Percentiles rank a stretch among this genome's conserved stretches.
Conservation (phyloP, 768 basidiomycete genomes). For the Collybia nuda region DNA sequence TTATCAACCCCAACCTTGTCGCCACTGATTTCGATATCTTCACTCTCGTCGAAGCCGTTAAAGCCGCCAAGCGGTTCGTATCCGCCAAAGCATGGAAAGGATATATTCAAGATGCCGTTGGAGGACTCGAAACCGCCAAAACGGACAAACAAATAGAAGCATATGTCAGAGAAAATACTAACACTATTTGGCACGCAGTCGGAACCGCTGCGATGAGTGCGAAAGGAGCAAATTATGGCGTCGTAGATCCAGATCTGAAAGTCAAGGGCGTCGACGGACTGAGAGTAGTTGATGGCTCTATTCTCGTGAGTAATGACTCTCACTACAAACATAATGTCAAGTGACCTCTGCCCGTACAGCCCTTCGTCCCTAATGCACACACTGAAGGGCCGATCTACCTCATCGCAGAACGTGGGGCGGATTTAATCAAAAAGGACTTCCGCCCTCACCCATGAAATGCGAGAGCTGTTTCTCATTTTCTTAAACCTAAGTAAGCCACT, state of each 20-base stretch:
- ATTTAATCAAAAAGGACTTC: constrained; percentile 6
- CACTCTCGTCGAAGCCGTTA: constrained; percentile 21
- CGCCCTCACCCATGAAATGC: too few species aligned
- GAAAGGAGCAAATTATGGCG: constrained; percentile 17
- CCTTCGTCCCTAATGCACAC: constrained; percentile 11
- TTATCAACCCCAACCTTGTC: constrained; percentile 45
- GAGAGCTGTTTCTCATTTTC: too few species aligned
- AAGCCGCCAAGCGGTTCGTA: constrained; percentile 20
- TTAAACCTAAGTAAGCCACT: too few species aligned
- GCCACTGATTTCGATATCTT: constrained; percentile 19
- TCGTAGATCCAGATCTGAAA: constrained; percentile 26
- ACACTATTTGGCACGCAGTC: constrained; percentile 15
- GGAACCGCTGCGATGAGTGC: constrained; percentile 22
- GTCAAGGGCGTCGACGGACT: constrained; percentile 25
- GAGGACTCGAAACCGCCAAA: constrained; percentile 6
- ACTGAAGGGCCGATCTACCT: constrained; percentile 10
- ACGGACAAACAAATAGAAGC: constrained; percentile 11
- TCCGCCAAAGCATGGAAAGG: constrained; percentile 22
- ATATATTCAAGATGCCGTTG: constrained; percentile 16
- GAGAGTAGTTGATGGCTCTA: constrained; percentile 26
- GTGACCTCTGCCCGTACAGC: background rate
- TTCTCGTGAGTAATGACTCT: constrained; percentile 16
- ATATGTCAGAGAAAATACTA: constrained; percentile 8
- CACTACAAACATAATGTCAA: background rate
- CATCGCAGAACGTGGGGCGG: constrained; percentile 11